Base-by-base conservation (phyloP, 2,329 filamentous ascomycete genomes). In the Calonectria leucothoes region DNA sequence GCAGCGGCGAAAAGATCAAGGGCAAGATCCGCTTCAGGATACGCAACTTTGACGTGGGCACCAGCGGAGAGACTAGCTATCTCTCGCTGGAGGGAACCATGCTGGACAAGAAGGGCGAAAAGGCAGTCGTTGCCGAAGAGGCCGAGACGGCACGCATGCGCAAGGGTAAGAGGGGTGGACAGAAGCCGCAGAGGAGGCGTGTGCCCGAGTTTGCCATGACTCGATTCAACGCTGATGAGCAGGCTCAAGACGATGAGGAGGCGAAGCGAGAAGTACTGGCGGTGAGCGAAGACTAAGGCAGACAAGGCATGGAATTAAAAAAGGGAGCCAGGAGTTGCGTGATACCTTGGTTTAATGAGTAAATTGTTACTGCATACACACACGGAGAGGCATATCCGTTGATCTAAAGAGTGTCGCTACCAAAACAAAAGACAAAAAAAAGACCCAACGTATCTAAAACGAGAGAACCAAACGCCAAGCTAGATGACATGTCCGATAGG, bases 61-160 rank as follows among this genome's bases (percentile, higher is more conserved):
- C 92, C 59, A 94, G 94, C 76, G 91, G 92, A 66, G 91, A 93
- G 78, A 93, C 93, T 73, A 95, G 94, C 14, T 97, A 96, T 82
- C 85, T 98, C 74, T 95, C 93, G 78, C 93, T 98, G 74, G 94
- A 97, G 82, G 96, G 96, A 31, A 97, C 94, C n/a, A 93, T 98
- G 90, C 85, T 98, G 64, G 88, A 89, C 59, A 90, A 90, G 52
- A 90, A 91, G 25, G 93, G 92, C 29, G 95, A 97, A 84, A 87
- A 85, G 76, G 85, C 86, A 31, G 85, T 94, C 0, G 81, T 86
- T 23, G 77, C 80, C 48, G 81, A 83, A 35, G 85, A 91, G 59
- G 87, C 88, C 11, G 87, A 90, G 73, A 82, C 84, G 27, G 82
- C 83, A 4, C 78, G 78, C 73, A 73, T 82, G 76, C 81, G 84